Conservation (phyloP, 805 yeast genomes). For the Yarrowia porcina region DNA sequence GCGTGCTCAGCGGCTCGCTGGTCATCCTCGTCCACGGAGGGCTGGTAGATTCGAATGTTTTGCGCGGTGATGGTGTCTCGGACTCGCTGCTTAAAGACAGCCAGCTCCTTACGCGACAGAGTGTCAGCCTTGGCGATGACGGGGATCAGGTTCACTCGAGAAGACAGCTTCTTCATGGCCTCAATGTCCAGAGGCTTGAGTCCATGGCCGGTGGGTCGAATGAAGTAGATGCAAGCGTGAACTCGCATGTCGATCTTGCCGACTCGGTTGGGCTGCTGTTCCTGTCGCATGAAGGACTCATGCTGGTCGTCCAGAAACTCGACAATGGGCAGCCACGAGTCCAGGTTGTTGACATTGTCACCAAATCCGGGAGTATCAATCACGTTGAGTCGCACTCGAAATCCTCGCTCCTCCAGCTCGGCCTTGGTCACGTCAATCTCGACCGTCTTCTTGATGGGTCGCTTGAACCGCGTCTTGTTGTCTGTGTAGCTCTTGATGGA, state of each 20-base stretch:
- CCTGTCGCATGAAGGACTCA: constrained; percentile 64
- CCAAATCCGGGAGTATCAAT: constrained; percentile 95
- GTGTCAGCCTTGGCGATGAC: constrained; percentile 79
- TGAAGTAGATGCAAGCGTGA: constrained; percentile 81
- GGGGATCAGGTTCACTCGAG: constrained; percentile 77
- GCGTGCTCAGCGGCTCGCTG: constrained; percentile 29
- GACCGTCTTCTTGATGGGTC: constrained; percentile 42
- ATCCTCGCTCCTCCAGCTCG: constrained; percentile 61
- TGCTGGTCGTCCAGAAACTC: constrained; percentile 80
- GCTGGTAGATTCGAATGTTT: constrained; percentile 54
- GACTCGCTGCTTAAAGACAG: constrained; percentile 51
- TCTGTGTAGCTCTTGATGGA: constrained; percentile 44
- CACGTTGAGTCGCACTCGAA: constrained; percentile 75
- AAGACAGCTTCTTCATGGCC: constrained; percentile 65
- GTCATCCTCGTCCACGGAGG: constrained; percentile 44
- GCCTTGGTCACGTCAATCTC: constrained; percentile 45
- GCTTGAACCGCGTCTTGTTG: constrained; percentile 40
- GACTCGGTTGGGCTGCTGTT: constrained; percentile 65
- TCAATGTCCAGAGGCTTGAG: constrained; percentile 66
- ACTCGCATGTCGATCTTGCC: constrained; percentile 61
- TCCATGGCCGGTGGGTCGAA: constrained; percentile 64
- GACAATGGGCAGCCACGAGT: constrained; percentile 66
- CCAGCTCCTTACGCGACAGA: constrained; percentile 55
- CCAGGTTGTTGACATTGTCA: constrained; percentile 76
- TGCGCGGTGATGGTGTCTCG: constrained; percentile 51